Evolutionary conservation across 2,329 filamentous ascomycete genomes (phyloP), one percentile per base, ranked within the genome.

Genomic region (Emydomyces testavorans): DNA sequence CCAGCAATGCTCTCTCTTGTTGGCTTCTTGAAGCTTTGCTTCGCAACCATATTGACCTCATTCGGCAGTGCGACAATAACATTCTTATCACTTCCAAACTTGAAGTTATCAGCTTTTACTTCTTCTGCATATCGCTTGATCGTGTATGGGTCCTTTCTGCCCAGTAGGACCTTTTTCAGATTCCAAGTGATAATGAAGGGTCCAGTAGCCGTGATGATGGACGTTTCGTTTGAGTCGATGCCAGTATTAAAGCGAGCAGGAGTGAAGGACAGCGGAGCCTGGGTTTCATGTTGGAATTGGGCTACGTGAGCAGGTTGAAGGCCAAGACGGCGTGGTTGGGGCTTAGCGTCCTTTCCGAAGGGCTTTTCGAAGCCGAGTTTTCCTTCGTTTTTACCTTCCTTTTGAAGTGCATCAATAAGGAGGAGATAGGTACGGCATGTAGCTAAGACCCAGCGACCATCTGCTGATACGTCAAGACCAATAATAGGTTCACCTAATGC

Each of bases 81-180:
- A 60, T 95, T 95, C 77, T 94, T 94, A 66, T 98, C 92, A 4
- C 83, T 89, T 39, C 90, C 90, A 60, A 88, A 98, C 60, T 92
- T 88, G 79, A 98, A 98, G 65, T 98, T 94, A 65, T 98, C 92
- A 3, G 92, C 92, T 74, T 93, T 95, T 62, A 98, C 88, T 54
- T 94, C 84, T 60, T 98, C 92, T 0, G 80, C 77, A 63, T 98
- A 98, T 13, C 92, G 83, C 74, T 96, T 95, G 74, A 98, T 96
- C 57, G 82, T 85, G 70, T 98, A 98, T 0, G 90, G 83, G 51
- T 92, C 84, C 66, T 89, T 92, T 54, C 77, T 77, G 45, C 85
- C 86, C 18, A 75, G 75, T 11, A 95, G 66, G 0, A 96, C 77
- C 72, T 94, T 94, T 75, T 88, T 92, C 65, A 98, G 66, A 62